Evolutionary conservation across 768 basidiomycete genomes (phyloP), one percentile per base, ranked within the genome.

Genomic region (Hirschioporus abietinus): DNA sequence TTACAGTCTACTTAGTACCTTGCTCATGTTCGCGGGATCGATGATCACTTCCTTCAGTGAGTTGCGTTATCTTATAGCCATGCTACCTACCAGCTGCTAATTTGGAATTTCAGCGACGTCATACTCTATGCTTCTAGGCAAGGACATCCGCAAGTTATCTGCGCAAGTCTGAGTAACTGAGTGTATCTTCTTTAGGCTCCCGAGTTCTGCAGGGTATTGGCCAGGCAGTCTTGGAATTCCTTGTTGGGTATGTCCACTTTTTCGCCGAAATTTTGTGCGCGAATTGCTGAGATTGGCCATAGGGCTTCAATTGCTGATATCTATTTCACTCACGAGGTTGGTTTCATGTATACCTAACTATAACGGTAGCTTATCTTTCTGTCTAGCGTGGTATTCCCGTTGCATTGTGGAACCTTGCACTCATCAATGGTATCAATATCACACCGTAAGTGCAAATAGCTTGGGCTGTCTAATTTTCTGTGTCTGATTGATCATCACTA

Each of bases 351-450:
- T 25, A 42, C 36, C 23, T 27, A 36, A 18, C 27, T 27, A 64
- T 27, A 6, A 26, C 10, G 20, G 18, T 27, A 7, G 18, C 58
- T 34, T 24, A 60, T 59, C 35, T 60, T 60, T 64, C 20, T 36
- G 24, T 20, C 7, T 24, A 34, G 63, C 63, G 35, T 30, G 63
- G 35, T 5, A 35, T 42, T 34, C 63, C 27, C 4, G 35, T 30
- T 20, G 35, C 26, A 15, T 35, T 64, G 58, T 64, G 69, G 69
- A 70, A 70, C 52, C 58, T 70, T 7, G 69, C 69, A n/a, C 63
- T 70, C 30, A 58, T 70, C 25, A 64, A 70, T 58, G 69, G 69
- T 7, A 68, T 68, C 58, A 70, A 70, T 42, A 66, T 70, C 24
- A 52, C 42, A 10, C 42, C 42, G 42, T 52, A 20, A 52, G 42